A percentile compares a stretch with the other conserved stretches of the same genome.
Conservation (phyloP, 192 early-diverging fungal genomes). For the Coemansia sp. region DNA sequence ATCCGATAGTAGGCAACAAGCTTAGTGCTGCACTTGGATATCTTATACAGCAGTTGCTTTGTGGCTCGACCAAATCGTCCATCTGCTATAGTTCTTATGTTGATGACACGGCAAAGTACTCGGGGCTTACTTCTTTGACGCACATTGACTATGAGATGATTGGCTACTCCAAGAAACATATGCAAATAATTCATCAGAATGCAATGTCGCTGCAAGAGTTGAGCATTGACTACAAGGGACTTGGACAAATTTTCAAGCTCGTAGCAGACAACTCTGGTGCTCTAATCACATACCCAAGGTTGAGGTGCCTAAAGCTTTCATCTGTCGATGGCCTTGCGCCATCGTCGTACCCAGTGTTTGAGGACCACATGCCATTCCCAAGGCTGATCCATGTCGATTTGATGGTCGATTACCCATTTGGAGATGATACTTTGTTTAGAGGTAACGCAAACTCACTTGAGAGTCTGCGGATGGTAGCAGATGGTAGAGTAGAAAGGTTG, state of each 20-base stretch:
- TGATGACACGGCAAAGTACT: slow-evolving; percentile 7
- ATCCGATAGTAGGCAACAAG: background rate
- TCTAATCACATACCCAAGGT: background rate
- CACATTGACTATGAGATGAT: background rate
- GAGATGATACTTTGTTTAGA: background rate
- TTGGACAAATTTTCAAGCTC: background rate
- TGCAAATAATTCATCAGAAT: background rate
- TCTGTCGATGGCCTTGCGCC: background rate
- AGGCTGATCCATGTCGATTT: background rate
- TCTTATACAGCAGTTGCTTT: background rate
- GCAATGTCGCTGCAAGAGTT: background rate
- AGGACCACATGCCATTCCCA: background rate
- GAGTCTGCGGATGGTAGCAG: background rate
- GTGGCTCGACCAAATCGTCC: background rate
- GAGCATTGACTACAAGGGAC: background rate
- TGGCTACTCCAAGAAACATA: background rate
- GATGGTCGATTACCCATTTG: background rate
- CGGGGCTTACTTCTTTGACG: background rate
- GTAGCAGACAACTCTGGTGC: background rate
- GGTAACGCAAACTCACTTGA: background rate
- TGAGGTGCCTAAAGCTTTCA: background rate
- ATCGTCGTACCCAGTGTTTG: background rate
- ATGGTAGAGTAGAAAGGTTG: background rate
- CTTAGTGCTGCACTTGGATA: background rate
- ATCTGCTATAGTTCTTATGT: background rate